Conservation (phyloP, 2,329 filamentous ascomycete genomes). For the Fusarium nematophilum region DNA sequence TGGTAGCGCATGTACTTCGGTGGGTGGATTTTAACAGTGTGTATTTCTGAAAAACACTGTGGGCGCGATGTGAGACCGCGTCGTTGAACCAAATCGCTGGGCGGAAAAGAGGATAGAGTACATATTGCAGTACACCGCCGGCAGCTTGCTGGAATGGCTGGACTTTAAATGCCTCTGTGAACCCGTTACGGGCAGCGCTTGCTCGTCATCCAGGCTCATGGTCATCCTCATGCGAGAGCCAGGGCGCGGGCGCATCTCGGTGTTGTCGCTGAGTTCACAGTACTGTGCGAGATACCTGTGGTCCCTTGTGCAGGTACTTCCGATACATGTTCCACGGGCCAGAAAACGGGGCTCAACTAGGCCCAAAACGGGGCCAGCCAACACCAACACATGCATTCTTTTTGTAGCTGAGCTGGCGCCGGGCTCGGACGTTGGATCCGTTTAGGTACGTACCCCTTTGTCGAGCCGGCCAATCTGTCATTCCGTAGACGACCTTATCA, state of each 20-base stretch:
- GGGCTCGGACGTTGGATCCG: no score
- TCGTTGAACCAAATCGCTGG: neutral
- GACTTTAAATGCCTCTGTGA: conserved; percentile 7
- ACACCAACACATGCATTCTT: no score
- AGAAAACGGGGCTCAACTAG: no score
- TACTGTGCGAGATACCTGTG: conserved; percentile 13
- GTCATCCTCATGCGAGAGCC: conserved; percentile 10
- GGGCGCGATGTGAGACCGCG: neutral
- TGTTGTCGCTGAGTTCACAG: conserved; percentile 8
- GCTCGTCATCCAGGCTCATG: conserved; percentile 8
- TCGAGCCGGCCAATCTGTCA: neutral
- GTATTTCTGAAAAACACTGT: neutral
- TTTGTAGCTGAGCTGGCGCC: no score
- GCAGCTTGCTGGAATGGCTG: conserved; percentile 8
- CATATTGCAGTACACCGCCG: neutral
- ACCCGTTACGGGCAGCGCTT: conserved; percentile 9
- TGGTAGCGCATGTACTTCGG: neutral
- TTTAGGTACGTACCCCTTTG: conserved; percentile 5
- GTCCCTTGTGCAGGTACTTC: no score
- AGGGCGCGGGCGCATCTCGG: conserved; percentile 9
- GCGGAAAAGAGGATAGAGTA: neutral
- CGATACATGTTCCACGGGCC: conserved; percentile 5
- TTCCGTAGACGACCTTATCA: conserved; percentile 6
- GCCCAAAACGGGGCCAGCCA: no score
- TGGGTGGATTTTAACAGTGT: neutral